phyloP scores from a whole-genome alignment of 1,284 basidiomycete species.

The Boletus coffeatus region DNA sequence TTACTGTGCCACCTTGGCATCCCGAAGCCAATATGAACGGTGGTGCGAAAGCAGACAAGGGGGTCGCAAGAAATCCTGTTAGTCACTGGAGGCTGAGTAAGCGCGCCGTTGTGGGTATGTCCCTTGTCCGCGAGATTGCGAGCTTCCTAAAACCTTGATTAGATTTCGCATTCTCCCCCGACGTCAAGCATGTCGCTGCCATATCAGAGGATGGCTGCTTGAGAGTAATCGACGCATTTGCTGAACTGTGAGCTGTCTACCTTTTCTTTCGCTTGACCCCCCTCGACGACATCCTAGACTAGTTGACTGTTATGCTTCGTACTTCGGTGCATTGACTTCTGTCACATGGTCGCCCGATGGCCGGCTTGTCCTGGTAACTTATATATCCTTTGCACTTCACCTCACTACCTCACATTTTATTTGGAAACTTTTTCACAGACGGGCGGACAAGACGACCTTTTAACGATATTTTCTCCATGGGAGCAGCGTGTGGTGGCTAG shows the following conservation, averaged over 20 bases:
- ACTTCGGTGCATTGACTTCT: slow-evolving; percentile 87
- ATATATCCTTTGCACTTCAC: slow-evolving; percentile 1
- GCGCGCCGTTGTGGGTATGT: slow-evolving; percentile 69
- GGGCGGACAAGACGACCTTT: slow-evolving; percentile 90
- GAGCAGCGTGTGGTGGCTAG: slow-evolving; percentile 92
- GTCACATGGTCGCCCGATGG: slow-evolving; percentile 95
- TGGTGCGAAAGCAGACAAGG: slow-evolving; percentile 49
- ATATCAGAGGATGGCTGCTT: slow-evolving; percentile 89
- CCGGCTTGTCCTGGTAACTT: slow-evolving; percentile 76
- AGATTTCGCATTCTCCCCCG: slow-evolving; percentile 90
- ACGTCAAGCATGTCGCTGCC: slow-evolving; percentile 80
- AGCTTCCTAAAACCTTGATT: slow-evolving; percentile 4
- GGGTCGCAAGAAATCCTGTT: slow-evolving; percentile 75
- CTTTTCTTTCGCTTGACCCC: neutral
- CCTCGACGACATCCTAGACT: slow-evolving; percentile 43
- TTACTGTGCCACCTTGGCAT: slow-evolving; percentile 82
- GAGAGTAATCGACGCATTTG: slow-evolving; percentile 79
- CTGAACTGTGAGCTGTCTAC: slow-evolving; percentile 64
- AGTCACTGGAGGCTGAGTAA: slow-evolving; percentile 78
- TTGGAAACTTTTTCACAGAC: slow-evolving; percentile 37
- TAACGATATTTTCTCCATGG: slow-evolving; percentile 90
- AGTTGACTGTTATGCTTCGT: slow-evolving; percentile 86
- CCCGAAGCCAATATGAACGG: slow-evolving; percentile 42
- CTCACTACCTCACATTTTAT: slow-evolving; percentile 1
- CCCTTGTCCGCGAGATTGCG: neutral